Evolutionary conservation across 2,329 filamentous ascomycete genomes (phyloP).

Genomic region (Ramularia endophylla): DNA sequence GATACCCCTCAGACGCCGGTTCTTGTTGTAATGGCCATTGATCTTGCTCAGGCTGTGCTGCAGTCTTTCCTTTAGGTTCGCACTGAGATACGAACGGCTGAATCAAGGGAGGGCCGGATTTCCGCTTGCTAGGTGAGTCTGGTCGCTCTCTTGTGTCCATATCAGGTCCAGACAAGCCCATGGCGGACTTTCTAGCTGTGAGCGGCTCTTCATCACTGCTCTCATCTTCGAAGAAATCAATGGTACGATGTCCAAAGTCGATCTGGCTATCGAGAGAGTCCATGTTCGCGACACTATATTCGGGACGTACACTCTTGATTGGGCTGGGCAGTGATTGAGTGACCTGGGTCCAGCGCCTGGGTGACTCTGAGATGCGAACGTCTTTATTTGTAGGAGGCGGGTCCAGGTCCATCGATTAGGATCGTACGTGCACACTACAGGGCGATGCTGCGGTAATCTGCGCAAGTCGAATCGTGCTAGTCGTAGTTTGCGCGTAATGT

Average conservation of each 20-base stretch:
- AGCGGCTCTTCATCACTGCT: slow-evolving; percentile 21
- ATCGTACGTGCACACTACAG: too few relatives aligned
- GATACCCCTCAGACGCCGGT: slow-evolving; percentile 21
- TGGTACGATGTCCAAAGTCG: slow-evolving; percentile 26
- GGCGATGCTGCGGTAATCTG: too few relatives aligned
- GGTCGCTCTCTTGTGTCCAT: slow-evolving; percentile 11
- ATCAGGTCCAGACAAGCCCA: slow-evolving; percentile 5
- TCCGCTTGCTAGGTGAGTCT: slow-evolving; percentile 18
- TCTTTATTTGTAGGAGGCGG: slow-evolving; percentile 1
- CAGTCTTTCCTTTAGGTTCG: slow-evolving; percentile 15
- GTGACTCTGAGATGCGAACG: slow-evolving; percentile 28
- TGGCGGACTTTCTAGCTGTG: slow-evolving; percentile 1
- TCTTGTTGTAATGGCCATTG: slow-evolving; percentile 14
- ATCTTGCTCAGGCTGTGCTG: slow-evolving; percentile 19
- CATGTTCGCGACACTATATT: slow-evolving; percentile 18
- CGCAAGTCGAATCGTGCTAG: too few relatives aligned
- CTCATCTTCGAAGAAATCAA: slow-evolving; percentile 33
- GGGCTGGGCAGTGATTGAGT: slow-evolving; percentile 29
- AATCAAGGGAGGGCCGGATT: slow-evolving; percentile 11
- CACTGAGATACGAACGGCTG: slow-evolving; percentile 16
- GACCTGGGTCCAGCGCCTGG: slow-evolving; percentile 29
- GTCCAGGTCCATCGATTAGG: neutral
- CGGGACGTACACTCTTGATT: slow-evolving; percentile 30
- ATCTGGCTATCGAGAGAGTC: slow-evolving; percentile 27
- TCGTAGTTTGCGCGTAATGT: too few relatives aligned